Conservation (phyloP, 2,329 filamentous ascomycete species). For the Cryphonectria carpinicola region DNA sequence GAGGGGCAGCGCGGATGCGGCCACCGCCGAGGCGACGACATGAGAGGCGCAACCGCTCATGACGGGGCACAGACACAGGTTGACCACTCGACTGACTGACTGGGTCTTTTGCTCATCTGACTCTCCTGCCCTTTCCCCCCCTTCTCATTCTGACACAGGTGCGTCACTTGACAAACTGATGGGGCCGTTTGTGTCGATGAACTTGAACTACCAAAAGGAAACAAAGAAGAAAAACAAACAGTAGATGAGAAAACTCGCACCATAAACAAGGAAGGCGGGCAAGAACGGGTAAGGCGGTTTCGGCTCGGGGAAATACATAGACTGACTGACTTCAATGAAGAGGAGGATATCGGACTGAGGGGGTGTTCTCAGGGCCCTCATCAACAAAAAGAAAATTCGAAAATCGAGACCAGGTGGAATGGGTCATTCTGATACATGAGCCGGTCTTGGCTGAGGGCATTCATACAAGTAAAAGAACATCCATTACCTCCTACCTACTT, state of each 20-base stretch:
- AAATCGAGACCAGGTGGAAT: neutral
- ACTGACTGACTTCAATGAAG: neutral
- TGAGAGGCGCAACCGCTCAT: neutral
- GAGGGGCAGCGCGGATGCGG: slow-evolving; percentile 1
- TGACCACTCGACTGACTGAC: neutral
- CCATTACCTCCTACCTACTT: neutral
- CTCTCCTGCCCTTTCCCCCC: neutral
- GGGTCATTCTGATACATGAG: neutral
- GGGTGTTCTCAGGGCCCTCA: neutral
- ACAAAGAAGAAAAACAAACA: neutral
- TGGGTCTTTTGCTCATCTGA: neutral
- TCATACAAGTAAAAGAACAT: neutral
- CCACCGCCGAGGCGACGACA: slow-evolving; percentile 5
- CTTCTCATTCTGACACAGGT: neutral
- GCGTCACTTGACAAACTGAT: neutral
- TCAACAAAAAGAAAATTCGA: neutral
- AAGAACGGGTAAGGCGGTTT: neutral
- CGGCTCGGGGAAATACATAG: neutral
- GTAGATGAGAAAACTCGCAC: neutral
- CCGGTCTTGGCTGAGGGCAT: neutral
- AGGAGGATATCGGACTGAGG: neutral
- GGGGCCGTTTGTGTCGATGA: neutral
- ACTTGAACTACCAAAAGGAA: neutral
- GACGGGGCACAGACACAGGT: neutral
- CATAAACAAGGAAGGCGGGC: neutral